phyloP scores from a whole-genome alignment of 2,329 filamentous ascomycete species.

The Fusarium hostae region DNA sequence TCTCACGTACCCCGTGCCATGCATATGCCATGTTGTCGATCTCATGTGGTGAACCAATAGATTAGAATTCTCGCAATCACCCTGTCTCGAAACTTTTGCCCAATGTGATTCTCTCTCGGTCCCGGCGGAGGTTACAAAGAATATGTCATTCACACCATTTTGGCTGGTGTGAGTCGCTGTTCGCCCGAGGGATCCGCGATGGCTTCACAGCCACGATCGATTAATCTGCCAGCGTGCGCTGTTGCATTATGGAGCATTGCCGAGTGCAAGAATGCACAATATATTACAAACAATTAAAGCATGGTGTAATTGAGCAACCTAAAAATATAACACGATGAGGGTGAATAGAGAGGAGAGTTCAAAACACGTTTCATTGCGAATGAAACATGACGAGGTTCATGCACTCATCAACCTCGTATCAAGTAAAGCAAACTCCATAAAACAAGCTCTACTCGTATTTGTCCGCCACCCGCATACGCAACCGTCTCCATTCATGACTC shows the following conservation, averaged over 20 bases:
- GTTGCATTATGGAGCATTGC: background rate
- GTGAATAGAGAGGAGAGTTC: background rate
- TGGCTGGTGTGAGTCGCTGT: background rate
- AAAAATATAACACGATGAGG: slow-evolving; percentile 17
- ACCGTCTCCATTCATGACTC: slow-evolving; percentile 6
- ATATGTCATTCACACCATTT: slow-evolving; percentile 15
- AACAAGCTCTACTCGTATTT: slow-evolving; percentile 26
- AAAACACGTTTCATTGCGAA: slow-evolving; percentile 33
- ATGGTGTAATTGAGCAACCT: background rate
- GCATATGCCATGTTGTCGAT: slow-evolving; percentile 20
- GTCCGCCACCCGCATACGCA: slow-evolving; percentile 36
- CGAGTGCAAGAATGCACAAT: background rate
- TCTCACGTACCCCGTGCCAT: slow-evolving; percentile 3
- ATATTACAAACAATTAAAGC: background rate
- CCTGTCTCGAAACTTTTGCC: slow-evolving; percentile 3
- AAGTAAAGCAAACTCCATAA: slow-evolving; percentile 28
- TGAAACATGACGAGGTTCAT: slow-evolving; percentile 30
- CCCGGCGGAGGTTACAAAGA: slow-evolving; percentile 1
- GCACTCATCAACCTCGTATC: slow-evolving; percentile 27
- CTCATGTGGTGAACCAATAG: slow-evolving; percentile 25
- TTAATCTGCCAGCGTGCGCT: background rate
- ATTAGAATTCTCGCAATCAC: slow-evolving; percentile 30
- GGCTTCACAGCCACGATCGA: slow-evolving; percentile 21
- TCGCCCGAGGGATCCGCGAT: slow-evolving; percentile 21
- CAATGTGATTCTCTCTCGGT: slow-evolving; percentile 12